Base-by-base conservation (phyloP, 2,329 filamentous ascomycete genomes). In the Scedosporium apiospermum region DNA sequence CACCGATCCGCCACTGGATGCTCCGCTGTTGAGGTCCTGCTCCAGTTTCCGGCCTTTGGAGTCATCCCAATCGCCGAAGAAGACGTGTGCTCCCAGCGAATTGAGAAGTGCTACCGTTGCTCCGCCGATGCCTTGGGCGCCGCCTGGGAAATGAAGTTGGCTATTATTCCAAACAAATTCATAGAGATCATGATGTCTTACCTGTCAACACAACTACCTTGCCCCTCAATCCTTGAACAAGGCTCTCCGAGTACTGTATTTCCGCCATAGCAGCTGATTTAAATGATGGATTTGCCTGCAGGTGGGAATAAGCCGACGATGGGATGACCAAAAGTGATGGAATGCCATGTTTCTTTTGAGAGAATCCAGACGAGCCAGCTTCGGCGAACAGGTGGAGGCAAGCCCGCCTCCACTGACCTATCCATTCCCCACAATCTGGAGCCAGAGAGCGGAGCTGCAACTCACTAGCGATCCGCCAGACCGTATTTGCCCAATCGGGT, bases 1-100 rank as follows among this genome's bases (percentile, higher is more conserved):
- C 21, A 57, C 60, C 3, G 60, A 55, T 3, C 60, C 60, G 27
- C 46, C 46, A 23, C n/a, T 49, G 12, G 51, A 21, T 58, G 7
- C 16, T 21, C 18, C 34, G 18, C 30, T 42, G 57, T 14, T 42
- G 34, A 59, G 34, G 18, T 62, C 62, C 9, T 42, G 42, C n/a
- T 63, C 42, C 10, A 62, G 6, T 16, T 42, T 49, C 12, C 27
- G 60, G 14, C 60, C 60, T 49, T 57, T 55, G 46, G 21, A 3
- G 12, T 55, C 60, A 27, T 62, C 60, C 60, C 62, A 60, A 46
- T 63, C 62, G 41, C 62, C 62, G 16, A 63, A 63, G 44, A 60
- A 60, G 16, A 63, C 62, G n/a, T 63, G 62, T 14, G 62, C 23
- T 10, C 62, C 62, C 2, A 51, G 38, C 7, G 26, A 57, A 21